A percentile compares a stretch with the other conserved stretches of the same genome.
Evolutionary conservation across 1,139 yeast species (phyloP).

Genomic region (Hansenula lynferdii): DNA sequence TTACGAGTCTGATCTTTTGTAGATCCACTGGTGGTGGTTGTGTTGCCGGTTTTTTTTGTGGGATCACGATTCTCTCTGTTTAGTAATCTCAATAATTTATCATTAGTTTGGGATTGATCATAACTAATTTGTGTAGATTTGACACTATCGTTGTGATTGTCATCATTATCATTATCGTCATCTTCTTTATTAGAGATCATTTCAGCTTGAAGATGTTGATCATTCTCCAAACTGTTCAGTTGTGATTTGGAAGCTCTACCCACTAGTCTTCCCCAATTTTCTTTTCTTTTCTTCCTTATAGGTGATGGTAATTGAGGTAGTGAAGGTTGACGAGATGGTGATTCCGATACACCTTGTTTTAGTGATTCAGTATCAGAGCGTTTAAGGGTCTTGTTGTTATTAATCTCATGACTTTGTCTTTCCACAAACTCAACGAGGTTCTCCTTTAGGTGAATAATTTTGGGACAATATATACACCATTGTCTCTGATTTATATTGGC

Average conservation of each 20-base stretch:
- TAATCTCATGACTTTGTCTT: neutral
- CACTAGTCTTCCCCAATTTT: conserved; percentile 26
- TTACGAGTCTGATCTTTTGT: conserved; percentile 2
- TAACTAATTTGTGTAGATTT: conserved; percentile 16
- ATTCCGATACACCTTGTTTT: conserved; percentile 1
- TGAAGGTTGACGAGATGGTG: conserved; percentile 5
- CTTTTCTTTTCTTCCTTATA: conserved; percentile 9
- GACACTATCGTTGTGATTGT: too few species aligned
- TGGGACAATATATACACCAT: conserved; percentile 54
- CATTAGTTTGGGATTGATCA: conserved; percentile 7
- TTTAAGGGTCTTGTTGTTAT: neutral
- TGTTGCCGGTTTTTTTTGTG: neutral
- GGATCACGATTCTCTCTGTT: conserved; percentile 3
- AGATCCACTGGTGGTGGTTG: neutral
- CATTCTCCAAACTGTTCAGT: conserved; percentile 9
- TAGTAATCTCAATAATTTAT: conserved; percentile 7
- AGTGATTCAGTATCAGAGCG: neutral
- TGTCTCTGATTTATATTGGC: conserved; percentile 30
- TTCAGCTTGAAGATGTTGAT: neutral
- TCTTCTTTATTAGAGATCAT: too few species aligned
- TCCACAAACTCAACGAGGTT: conserved; percentile 1
- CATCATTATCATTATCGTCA: conserved; percentile 1
- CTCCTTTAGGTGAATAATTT: conserved; percentile 12
- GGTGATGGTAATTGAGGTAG: conserved; percentile 31
- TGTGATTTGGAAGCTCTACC: conserved; percentile 34